Conservation (phyloP, 2,329 filamentous ascomycete species). For the Bipolaris bicolor region DNA sequence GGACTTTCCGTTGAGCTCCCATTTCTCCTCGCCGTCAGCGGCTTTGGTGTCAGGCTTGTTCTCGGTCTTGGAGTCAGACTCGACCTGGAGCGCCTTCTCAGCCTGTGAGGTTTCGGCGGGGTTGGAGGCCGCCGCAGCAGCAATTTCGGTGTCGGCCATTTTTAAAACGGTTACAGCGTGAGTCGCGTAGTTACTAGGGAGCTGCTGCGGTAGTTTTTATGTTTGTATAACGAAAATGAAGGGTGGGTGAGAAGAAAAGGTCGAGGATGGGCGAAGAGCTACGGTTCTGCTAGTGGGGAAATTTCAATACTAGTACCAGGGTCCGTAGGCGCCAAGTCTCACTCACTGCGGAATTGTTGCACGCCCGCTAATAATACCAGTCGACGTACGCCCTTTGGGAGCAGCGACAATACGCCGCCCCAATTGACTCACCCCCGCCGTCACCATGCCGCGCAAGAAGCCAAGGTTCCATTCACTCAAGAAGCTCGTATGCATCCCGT, state of each 20-base stretch:
- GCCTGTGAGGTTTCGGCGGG: conserved; percentile 26
- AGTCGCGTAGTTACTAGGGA: conserved; percentile 14
- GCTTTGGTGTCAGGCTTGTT: conserved; percentile 13
- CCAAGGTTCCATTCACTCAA: conserved; percentile 70
- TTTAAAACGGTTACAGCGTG: conserved; percentile 10
- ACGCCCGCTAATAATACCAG: conserved; percentile 13
- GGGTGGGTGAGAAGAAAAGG: conserved; percentile 11
- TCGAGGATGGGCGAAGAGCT: conserved; percentile 9
- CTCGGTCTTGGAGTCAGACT: conserved; percentile 21
- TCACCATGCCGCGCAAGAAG: conserved; percentile 54
- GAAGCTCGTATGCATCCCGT: conserved; percentile 62
- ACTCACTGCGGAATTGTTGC: conserved; percentile 8
- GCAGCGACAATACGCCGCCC: conserved; percentile 13
- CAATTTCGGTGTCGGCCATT: conserved; percentile 34
- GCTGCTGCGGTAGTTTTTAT: background rate
- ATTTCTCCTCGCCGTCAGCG: conserved; percentile 25
- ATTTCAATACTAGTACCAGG: conserved; percentile 14
- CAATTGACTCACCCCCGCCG: conserved; percentile 15
- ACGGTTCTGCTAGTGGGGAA: conserved; percentile 20
- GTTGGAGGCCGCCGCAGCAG: conserved; percentile 25
- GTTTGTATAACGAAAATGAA: conserved; percentile 3
- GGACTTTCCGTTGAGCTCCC: conserved; percentile 25
- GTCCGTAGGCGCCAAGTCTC: conserved; percentile 10
- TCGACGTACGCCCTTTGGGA: background rate
- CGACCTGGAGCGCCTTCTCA: conserved; percentile 17